Base-by-base conservation (phyloP, 2,329 filamentous ascomycete genomes). In the Penicillium sp. region DNA sequence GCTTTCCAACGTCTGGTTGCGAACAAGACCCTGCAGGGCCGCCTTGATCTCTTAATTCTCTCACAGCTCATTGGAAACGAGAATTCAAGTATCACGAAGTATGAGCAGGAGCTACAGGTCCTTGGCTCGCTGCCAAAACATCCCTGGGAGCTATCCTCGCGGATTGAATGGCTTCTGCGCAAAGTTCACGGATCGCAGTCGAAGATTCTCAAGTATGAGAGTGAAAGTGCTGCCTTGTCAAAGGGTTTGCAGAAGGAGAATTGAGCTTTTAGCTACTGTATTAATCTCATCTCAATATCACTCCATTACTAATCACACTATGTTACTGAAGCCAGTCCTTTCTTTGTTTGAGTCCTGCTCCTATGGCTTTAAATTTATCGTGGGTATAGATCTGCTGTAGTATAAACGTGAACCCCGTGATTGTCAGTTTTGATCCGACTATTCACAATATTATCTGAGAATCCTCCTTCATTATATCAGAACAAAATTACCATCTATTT, bases 161-260 rank as follows among this genome's bases (percentile, higher is more conserved):
- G 93, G 35, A 81, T 91, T 3, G 78, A 83, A 56, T 97, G 90
- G 77, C 76, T 97, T 62, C 73, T 96, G 47, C 74, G 71, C 0
- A 96, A 96, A 78, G 75, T 96, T 59, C 81, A 86, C 64, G 78
- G 73, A n/a, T 87, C 89, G 60, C 93, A 97, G 78, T 74, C 72
- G 52, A 93, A 89, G 79, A 86, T 97, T 59, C 82, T 86, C 66
- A 81, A 77, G 53, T 90, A 88, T 71, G 93, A 97, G 75, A 80
- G 74, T 66, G 87, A 96, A 71, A 90, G 89, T 74, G 84, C 75
- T 2, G 77, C 62, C 41, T 75, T 95, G 77, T 93, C 93, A 80
- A 89, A 88, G 80, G 77, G 90, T 45, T 73, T 94, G 62, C 75
- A 77, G 55, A 75, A 76, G 50, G 82, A 87, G 67, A 81, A 75